These are phyloP conservation scores for Colletotrichum zoysiae DNA, from an alignment of 2,329 filamentous ascomycete species.

Conservation along the genomic window DNA sequence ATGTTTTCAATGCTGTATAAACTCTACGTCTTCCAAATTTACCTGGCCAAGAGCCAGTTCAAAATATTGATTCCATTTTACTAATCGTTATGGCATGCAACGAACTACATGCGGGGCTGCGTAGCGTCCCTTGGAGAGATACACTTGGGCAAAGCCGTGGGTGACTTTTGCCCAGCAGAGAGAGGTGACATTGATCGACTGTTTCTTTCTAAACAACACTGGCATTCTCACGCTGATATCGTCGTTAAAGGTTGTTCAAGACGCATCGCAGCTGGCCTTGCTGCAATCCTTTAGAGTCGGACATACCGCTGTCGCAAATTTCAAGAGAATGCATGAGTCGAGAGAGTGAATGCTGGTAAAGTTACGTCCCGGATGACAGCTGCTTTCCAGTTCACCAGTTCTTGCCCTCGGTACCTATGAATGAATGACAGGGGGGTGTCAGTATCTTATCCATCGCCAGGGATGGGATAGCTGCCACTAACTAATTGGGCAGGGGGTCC, in stretches of 20 bases:
- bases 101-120: too few relatives aligned
- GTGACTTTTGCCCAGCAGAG: neutral
- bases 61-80: neutral
- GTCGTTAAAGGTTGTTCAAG: neutral
- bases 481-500: conserved; percentile 20
- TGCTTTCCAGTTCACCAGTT: neutral
- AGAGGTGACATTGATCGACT: neutral
- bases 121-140: neutral
- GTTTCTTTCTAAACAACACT: neutral
- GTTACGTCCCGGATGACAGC: neutral
- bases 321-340: neutral
- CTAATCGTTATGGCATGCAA: neutral
- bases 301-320: neutral
- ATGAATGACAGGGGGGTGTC: conserved; percentile 10
- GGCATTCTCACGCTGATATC: neutral
- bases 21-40: neutral
- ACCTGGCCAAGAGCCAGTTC: neutral
- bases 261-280: neutral
- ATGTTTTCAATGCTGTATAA: neutral
- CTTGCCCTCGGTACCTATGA: neutral
- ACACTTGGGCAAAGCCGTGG: neutral
- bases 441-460: conserved; percentile 29
- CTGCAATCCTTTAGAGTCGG: neutral
- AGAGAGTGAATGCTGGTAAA: neutral
- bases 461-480: conserved; percentile 31